Evolutionary conservation across 2,329 filamentous ascomycete genomes (phyloP), one percentile per base, ranked within the genome.

Genomic region (Colletotrichum sp.): DNA sequence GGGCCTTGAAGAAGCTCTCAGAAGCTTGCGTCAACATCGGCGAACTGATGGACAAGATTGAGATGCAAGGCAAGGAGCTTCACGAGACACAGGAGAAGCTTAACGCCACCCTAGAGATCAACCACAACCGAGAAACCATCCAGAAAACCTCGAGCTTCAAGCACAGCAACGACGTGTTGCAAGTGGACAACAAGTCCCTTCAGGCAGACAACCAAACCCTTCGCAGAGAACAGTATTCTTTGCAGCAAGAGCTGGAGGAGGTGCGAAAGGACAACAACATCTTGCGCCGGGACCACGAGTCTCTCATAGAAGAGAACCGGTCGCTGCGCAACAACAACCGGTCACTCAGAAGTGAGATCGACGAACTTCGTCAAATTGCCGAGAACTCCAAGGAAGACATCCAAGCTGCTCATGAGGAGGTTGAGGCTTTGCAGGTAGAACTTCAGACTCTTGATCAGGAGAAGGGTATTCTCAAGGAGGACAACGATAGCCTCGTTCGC

Each of bases 1-100:
- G 92, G 63, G 90, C 93, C 49, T 87, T 94, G 65, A 89, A 88
- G 68, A 92, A 93, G 79, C 87, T 93, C 8, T 90, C 90, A 32
- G 88, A 92, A 67, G 92, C 92, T 6, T 92, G 90, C 55, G 87
- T 89, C 63, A 91, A 90, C 39, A 90, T 91, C 78, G 90, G 88
- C 78, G 87, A 88, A 75, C 84, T 88, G 30, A 88, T 86, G 44
- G 82, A 85, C 24, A 87, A 87, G 78, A 79, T 88, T 18, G 86
- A 83, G 67, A 79, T 81, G 26, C 86, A 84, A 70, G 84, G 87
- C 71, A 86, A 85, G 77, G 86, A 88, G 71, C 78, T 89, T 10
- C 85, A 86, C 63, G 85, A 83, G 18, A 85, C 86, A 1, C 86
- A 87, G 36, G 85, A 82, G 65, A 85, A 85, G 77, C 82, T 87